These are phyloP conservation scores for Arctium lappa DNA, from an alignment of 129 eudicot species.

Conservation along the genomic window DNA sequence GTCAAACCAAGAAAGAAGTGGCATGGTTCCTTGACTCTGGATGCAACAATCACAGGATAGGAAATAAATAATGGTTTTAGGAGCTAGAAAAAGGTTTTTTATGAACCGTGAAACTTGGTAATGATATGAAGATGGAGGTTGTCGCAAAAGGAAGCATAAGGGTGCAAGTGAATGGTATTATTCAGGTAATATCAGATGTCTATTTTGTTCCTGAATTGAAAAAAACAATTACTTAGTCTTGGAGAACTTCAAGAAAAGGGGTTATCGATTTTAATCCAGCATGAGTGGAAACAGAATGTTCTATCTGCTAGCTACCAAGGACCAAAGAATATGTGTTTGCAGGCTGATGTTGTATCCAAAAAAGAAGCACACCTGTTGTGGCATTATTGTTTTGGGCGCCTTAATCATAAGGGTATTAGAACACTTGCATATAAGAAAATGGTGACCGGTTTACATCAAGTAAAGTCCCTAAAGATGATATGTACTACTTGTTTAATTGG, in stretches of 20 bases:
- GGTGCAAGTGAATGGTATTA: too few relatives aligned
- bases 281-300: conserved; percentile 16
- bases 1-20: background rate
- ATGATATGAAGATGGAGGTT: background rate
- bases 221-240: background rate
- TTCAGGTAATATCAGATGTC: too few relatives aligned
- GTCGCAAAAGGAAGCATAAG: too few relatives aligned
- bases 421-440: background rate
- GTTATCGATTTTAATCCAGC: background rate
- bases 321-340: background rate
- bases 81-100: background rate
- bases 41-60: background rate
- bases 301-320: background rate
- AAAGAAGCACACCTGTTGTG: background rate
- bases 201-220: background rate
- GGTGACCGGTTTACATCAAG: background rate
- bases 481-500: background rate
- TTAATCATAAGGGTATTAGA: background rate
- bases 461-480: background rate
- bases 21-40: background rate
- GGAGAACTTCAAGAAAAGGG: background rate
- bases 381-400: background rate
- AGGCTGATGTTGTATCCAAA: background rate
- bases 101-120: background rate
- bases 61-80: background rate